These are phyloP conservation scores for Asparagopsis taxiformis DNA, from an alignment of 31 red algal genomes.

Conservation along the genomic window DNA sequence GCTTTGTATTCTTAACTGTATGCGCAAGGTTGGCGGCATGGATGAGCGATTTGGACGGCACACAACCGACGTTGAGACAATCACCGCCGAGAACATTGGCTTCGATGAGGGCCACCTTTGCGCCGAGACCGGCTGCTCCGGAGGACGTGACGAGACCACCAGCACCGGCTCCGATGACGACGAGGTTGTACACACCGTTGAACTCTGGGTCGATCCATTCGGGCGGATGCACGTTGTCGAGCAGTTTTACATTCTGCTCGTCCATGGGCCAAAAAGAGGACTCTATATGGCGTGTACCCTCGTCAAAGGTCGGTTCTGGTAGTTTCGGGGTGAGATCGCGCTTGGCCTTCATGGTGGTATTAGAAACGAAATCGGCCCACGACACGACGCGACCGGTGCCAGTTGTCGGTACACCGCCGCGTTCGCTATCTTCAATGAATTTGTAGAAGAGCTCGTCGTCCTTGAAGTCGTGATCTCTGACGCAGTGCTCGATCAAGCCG, in stretches of 20 bases:
- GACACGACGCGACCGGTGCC: constrained; percentile 42
- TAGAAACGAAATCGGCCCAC: constrained; percentile 65
- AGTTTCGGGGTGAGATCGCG: constrained; percentile 27
- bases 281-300: constrained; percentile 13
- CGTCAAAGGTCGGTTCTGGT: constrained; percentile 20
- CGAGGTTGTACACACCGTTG: constrained; percentile 61
- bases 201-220: constrained; percentile 57
- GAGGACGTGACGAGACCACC: constrained; percentile 77
- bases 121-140: constrained; percentile 62
- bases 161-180: constrained; percentile 85
- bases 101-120: constrained; percentile 88
- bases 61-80: constrained; percentile 91
- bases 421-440: constrained; percentile 45
- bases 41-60: constrained; percentile 86
- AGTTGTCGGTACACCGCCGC: constrained; percentile 27
- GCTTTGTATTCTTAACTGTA: constrained; percentile 25
- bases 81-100: constrained; percentile 72
- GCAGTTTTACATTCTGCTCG: constrained; percentile 47
- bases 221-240: constrained; percentile 80
- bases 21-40: constrained; percentile 65
- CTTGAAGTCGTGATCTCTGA: constrained; percentile 61
- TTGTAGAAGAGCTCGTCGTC: constrained; percentile 58
- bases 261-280: constrained; percentile 61
- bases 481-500: constrained; percentile 43
- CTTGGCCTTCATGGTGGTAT: constrained; percentile 1